Base-by-base conservation (phyloP, 2,329 filamentous ascomycete species). In the Fusarium subglutinans region DNA sequence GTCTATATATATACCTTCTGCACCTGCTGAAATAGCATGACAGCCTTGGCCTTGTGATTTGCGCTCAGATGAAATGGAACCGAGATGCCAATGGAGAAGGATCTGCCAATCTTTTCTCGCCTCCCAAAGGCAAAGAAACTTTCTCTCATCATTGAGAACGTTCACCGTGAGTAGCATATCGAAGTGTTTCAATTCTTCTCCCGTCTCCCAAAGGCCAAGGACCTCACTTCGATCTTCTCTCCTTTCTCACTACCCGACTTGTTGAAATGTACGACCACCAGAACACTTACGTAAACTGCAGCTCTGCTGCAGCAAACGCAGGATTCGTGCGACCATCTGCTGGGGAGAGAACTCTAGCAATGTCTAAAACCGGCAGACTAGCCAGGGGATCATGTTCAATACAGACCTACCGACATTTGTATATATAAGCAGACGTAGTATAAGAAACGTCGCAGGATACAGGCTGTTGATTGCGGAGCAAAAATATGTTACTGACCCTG, bases 301-400 rank as follows among this genome's bases (percentile, higher is more conserved):
- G 33, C 33, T 35, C 33, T 15, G 14, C 33, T 15, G 3, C 33
- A 15, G 8, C 17, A 15, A 3, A 41, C 20, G 20, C 20, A 20
- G 18, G 67, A 14, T 78, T 78, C 24, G 35, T 30, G 6, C 70
- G 68, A 22, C 66, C 55, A 5, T n/a, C 66, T 5, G 13, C 51
- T 3, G 57, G 59, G 6, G 66, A 74, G 18, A 56, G 72, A 17
- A 30, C 76, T 4, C 50, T 60, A 1, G 76, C 76, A n/a, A 61
- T 67, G 20, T 69, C 70, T 1, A 50, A 58, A 4, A 72, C 56
- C 17, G 82, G 81, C 2, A 75, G 77, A 12, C 73, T 78, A 10
- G 72, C 72, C 8, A 73, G 69, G 14, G 50, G 53, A 3, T 4
- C 3, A 26, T 54, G 14, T 44, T 24, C 15, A 1, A 44, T 3